These are phyloP conservation scores for Trebouxia sp. DNA, from an alignment of 139 green algal genomes.

Conservation along the genomic window DNA sequence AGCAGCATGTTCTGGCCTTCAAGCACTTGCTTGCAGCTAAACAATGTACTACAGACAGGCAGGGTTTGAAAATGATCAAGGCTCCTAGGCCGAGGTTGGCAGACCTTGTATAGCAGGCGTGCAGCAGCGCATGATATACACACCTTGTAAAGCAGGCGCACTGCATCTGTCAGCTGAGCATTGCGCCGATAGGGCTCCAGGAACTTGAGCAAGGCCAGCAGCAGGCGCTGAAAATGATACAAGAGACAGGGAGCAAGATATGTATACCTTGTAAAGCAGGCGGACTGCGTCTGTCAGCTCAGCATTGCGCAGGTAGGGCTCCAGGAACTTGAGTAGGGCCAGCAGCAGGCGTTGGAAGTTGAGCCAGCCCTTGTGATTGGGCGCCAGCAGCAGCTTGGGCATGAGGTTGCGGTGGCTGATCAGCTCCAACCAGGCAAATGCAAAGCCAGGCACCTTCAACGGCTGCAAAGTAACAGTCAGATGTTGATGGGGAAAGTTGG, in stretches of 20 bases:
- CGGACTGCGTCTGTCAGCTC: conserved; percentile 81
- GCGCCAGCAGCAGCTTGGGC: conserved; percentile 84
- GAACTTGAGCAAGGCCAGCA: conserved; percentile 84
- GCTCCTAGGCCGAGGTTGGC: background rate
- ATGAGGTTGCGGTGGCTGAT: conserved; percentile 89
- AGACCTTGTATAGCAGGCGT: background rate
- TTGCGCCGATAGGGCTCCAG: conserved; percentile 94
- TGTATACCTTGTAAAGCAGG: conserved; percentile 84
- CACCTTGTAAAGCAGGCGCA: conserved; percentile 76
- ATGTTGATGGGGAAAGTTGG: background rate
- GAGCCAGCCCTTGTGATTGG: conserved; percentile 66
- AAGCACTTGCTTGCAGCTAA: too few relatives aligned
- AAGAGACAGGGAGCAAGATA: background rate
- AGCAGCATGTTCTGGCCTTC: too few relatives aligned
- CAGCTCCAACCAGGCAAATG: conserved; percentile 96
- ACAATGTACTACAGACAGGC: too few relatives aligned
- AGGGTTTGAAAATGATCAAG: background rate
- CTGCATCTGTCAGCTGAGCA: conserved; percentile 79
- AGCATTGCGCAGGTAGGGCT: conserved; percentile 91
- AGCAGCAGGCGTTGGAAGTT: conserved; percentile 70
- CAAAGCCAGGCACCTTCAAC: conserved; percentile 88
- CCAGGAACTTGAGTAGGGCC: conserved; percentile 90
- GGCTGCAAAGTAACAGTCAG: conserved; percentile 61
- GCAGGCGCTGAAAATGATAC: conserved; percentile 73
- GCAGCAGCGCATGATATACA: background rate